These are phyloP conservation scores for Inga laurina DNA, from an alignment of 306 rosid genomes.

Conservation along the genomic window DNA sequence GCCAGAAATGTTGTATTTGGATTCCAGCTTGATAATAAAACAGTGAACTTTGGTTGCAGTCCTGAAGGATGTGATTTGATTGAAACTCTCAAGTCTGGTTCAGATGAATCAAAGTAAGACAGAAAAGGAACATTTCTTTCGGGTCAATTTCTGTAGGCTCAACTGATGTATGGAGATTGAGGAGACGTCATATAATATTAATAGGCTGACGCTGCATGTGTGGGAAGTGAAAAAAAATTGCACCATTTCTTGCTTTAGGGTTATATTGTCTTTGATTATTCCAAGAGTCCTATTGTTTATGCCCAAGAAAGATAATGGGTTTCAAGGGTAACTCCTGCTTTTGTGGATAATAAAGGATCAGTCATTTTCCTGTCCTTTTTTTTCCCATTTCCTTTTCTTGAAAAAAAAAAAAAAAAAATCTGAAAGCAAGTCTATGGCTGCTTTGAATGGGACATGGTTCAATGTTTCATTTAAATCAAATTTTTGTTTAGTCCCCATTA, in stretches of 20 bases:
- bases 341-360: too few species aligned
- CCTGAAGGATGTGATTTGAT: neutral
- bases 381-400: too few species aligned
- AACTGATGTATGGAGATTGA: neutral
- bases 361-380: too few species aligned
- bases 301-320: too few species aligned
- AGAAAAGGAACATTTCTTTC: neutral
- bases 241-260: neutral
- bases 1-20: neutral
- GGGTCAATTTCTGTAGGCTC: neutral
- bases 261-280: neutral
- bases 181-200: neutral
- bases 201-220: neutral
- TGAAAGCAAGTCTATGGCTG: too few species aligned
- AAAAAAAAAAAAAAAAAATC: too few species aligned
- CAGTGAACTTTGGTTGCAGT: neutral
- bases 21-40: constrained; percentile 6
- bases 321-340: too few species aligned
- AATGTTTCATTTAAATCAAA: too few species aligned
- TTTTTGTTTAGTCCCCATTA: too few species aligned
- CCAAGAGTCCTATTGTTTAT: too few species aligned
- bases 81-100: neutral
- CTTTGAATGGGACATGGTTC: too few species aligned
- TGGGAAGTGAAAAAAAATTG: neutral
- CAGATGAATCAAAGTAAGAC: neutral